Conservation (phyloP, 1,284 basidiomycete species). For the Pyrrhoderma lamaoense region DNA sequence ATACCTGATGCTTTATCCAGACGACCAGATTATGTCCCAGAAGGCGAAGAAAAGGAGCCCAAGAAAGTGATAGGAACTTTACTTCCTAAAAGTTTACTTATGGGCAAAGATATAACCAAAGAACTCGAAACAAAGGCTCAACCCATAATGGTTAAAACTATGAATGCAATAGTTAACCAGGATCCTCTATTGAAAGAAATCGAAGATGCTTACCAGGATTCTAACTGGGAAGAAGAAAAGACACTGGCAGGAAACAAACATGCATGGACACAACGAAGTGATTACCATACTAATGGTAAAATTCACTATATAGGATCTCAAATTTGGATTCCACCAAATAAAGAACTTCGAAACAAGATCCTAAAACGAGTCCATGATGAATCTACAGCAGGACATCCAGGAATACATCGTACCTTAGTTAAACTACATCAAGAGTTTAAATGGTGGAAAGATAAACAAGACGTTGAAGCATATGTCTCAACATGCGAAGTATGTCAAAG, state of each 20-base stretch:
- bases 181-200: background rate
- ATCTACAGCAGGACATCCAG: constrained; percentile 26
- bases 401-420: constrained; percentile 26
- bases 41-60: background rate
- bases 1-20: constrained; percentile 26
- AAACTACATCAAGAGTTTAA: constrained; percentile 19
- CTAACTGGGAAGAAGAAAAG: background rate
- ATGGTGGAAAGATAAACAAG: constrained; percentile 22
- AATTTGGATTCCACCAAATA: constrained; percentile 8
- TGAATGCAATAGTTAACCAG: background rate
- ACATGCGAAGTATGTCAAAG: constrained; percentile 21
- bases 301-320: background rate
- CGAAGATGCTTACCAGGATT: background rate
- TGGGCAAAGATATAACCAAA: background rate
- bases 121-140: no score
- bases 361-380: constrained; percentile 14
- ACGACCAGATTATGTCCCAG: constrained; percentile 3
- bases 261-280: background rate
- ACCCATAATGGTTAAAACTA: background rate
- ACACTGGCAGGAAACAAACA: no score
- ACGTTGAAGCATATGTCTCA: constrained; percentile 17
- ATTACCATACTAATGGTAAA: background rate
- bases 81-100: background rate
- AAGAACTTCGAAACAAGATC: constrained; percentile 8
- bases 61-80: background rate